phyloP scores from a whole-genome alignment of 352 stramenopile species.

The Globisporangium megalacanthum region DNA sequence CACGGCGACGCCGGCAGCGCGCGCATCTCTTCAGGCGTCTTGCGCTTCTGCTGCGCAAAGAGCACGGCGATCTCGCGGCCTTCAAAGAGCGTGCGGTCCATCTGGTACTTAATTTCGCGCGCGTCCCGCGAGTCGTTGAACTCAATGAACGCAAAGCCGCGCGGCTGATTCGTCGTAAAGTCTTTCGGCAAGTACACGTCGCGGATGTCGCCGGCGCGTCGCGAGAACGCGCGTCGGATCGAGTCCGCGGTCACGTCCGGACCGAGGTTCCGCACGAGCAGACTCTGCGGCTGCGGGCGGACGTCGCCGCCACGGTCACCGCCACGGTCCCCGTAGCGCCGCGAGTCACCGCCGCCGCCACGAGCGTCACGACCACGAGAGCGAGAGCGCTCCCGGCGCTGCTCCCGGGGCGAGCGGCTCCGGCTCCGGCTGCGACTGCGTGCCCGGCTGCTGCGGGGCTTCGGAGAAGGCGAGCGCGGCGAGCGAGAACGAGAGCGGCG shows the following conservation, averaged over 20 bases:
- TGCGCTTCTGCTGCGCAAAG: slow-evolving; percentile 72
- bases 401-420: slow-evolving; percentile 14
- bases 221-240: slow-evolving; percentile 44
- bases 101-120: slow-evolving; percentile 63
- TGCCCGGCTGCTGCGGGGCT: slow-evolving; percentile 9
- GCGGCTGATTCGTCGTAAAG: slow-evolving; percentile 39
- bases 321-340: not conserved
- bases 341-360: not conserved
- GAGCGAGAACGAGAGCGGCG: slow-evolving; percentile 29
- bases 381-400: slow-evolving; percentile 21
- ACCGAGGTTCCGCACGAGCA: slow-evolving; percentile 48
- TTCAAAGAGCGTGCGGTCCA: slow-evolving; percentile 61
- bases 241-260: slow-evolving; percentile 30
- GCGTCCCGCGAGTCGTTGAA: slow-evolving; percentile 60
- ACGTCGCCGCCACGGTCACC: slow-evolving; percentile 4
- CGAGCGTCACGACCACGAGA: slow-evolving; percentile 14
- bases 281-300: slow-evolving; percentile 29
- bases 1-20: not conserved
- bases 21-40: slow-evolving; percentile 76
- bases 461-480: slow-evolving; percentile 13
- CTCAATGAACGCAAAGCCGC: slow-evolving; percentile 84
- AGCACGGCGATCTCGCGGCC: slow-evolving; percentile 73
- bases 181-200: slow-evolving; percentile 70
- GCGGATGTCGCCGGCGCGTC: slow-evolving; percentile 41
- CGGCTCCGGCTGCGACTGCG: slow-evolving; percentile 15